Conservation (phyloP, 106 monocot genomes). For the Xerophyta viscosa region DNA sequence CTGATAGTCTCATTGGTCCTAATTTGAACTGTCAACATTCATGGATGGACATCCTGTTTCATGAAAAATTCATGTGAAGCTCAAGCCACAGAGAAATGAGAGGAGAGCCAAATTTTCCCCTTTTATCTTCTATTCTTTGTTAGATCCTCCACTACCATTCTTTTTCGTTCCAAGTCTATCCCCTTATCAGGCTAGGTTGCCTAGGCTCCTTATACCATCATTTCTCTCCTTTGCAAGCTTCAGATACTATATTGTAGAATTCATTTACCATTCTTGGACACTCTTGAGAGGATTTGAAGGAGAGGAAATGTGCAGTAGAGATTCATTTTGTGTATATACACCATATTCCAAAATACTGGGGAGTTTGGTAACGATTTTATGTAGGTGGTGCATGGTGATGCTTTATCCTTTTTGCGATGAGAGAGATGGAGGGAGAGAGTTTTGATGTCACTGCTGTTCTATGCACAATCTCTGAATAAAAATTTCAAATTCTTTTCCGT, state of each 20-base stretch:
- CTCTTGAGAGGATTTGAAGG: not conserved
- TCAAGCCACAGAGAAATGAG: not conserved
- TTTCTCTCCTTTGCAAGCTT: not conserved
- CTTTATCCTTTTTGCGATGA: conserved; percentile 1
- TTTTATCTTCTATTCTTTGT: conserved; percentile 2
- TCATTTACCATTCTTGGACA: conserved; percentile 2
- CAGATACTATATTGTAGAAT: not conserved
- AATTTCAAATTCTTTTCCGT: not conserved
- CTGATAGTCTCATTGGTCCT: not conserved
- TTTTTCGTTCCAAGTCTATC: not conserved
- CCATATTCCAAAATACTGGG: conserved; percentile 4
- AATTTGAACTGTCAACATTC: not conserved
- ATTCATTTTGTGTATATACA: conserved; percentile 6
- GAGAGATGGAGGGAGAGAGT: conserved; percentile 9
- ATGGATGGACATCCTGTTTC: not conserved
- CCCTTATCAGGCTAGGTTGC: not conserved
- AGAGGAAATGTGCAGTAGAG: not conserved
- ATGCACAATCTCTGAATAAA: not conserved
- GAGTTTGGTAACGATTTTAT: not conserved
- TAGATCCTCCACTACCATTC: conserved; percentile 7
- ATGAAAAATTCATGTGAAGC: not conserved
- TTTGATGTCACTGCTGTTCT: conserved; percentile 2
- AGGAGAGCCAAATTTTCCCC: conserved; percentile 6
- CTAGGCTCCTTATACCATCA: not conserved
- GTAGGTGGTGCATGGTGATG: not conserved